These are phyloP conservation scores for Pleoardoris graminearum DNA, from an alignment of 2,329 filamentous ascomycete genomes.

Conservation along the genomic window DNA sequence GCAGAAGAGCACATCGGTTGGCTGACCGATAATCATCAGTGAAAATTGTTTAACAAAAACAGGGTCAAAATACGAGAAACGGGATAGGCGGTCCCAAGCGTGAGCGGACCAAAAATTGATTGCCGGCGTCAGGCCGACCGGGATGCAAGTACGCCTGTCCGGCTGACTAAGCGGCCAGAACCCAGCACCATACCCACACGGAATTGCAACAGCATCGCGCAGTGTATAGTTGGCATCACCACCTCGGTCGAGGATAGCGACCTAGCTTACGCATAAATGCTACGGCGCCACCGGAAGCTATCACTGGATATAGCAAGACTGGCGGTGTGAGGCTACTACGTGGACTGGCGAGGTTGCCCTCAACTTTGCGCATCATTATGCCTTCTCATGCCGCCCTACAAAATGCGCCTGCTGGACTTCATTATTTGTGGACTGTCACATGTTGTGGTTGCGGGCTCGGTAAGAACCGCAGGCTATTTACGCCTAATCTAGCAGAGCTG, in stretches of 20 bases:
- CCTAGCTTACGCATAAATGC: constrained; percentile 5
- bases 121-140: neutral
- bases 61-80: neutral
- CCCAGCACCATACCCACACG: neutral
- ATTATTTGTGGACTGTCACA: neutral
- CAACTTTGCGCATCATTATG: constrained; percentile 3
- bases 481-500: too few relatives aligned
- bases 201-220: neutral
- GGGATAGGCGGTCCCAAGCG: neutral
- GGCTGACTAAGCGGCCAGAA: neutral
- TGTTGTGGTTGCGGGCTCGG: neutral
- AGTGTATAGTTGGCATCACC: neutral
- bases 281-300: constrained; percentile 8
- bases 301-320: constrained; percentile 10
- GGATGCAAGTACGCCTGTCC: neutral
- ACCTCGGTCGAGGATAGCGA: neutral
- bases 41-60: neutral
- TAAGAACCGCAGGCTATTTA: neutral
- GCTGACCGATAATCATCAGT: neutral
- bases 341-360: constrained; percentile 6
- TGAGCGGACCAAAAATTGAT: neutral
- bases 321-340: constrained; percentile 20
- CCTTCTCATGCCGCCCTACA: neutral
- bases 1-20: neutral
- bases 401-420: neutral